Base-by-base conservation (phyloP, 2,329 filamentous ascomycete genomes). In the Fonsecaea erecta region DNA sequence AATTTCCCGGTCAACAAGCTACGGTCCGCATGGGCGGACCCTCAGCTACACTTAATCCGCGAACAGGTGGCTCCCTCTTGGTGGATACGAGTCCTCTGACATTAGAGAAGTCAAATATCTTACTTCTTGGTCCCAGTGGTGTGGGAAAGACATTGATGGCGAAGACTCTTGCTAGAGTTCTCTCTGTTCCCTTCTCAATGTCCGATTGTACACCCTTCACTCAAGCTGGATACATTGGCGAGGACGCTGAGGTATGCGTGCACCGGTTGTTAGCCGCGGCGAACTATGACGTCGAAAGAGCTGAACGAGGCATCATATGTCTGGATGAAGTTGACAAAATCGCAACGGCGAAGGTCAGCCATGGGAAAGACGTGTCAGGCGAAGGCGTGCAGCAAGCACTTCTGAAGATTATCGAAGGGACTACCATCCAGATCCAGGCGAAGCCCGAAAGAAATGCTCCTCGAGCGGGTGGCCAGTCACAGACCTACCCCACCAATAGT, bases 321-420 rank as follows among this genome's bases (percentile, higher is more conserved):
- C 83, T 99, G 21, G 95, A 99, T 72, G 95, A 99, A 79, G 92
- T 99, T 62, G 95, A 99, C 81, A 99, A 99, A 79, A 93, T 98
- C 64, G 93, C 95, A 1, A 91, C 91, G 40, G 88, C 92, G 28
- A 94, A 95, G 75, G 90, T 93, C 16, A 88, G 87, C 66, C 93
- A 96, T 66, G 94, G 93, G 21, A 91, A 96, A 72, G 95, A 99
- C 74, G 95, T 99, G 2, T 91, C 93, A 18, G 95, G 95, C 24
- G 95, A 98, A 80, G 95, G 95, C 60, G 95, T 98, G 0, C 95
- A 99, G 74, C 95, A 99, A 78, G 94, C 95, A 6, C 82, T 99
- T 4, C 80, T 99, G 34, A 98, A 98, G 79, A 92, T 99, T 46
- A 92, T 99, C 21, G 95, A 99, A 79, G 95, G 95, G 7, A 96